Evolutionary conservation across 352 stramenopile species (phyloP), one percentile per base, ranked within the genome.

Genomic region (Pythium sp.): DNA sequence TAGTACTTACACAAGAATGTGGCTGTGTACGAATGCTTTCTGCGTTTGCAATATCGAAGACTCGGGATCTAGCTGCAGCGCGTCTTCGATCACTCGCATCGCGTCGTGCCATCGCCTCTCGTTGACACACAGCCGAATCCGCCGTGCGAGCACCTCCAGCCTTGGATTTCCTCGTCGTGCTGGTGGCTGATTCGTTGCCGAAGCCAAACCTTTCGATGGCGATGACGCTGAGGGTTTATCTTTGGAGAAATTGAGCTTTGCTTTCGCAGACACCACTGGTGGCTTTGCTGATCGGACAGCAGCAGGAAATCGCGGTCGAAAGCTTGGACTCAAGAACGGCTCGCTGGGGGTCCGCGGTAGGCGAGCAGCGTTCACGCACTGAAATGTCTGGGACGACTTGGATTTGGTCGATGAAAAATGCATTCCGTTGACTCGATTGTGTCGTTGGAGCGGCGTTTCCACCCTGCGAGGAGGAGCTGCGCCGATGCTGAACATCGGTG

Each of bases 311-410:
- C 59, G 43, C 41, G 59, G 11, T 8, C 59, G 59, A 22, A 62
- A 51, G 57, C 57, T 62, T 46, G 57, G 57, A 32, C 57, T 53
- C 32, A 57, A 14, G 41, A 65, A 65, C 20, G 38, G 41, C 22
- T 51, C 57, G 6, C n/a, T 32, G 9, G 57, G 57, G 24, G 57
- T 62, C 22, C 34, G 57, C 9, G n/a, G 22, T 30, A 22, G n/a
- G 28, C 51, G 24, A 57, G 51, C 22, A 28, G 11, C 12, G 15
- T 20, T 57, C 11, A 57, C 51, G 9, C 22, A 34, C 51, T 57
- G 51, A 9, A 57, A 57, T n/a, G 57, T 22, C 57, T 26, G 30
- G 3, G 32, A 22, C 9, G 20, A 14, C 32, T 26, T 26, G 30
- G 28, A 3, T 26, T 38, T 26, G 30, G 55, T 20, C 34, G 30